These are phyloP conservation scores for Pythium rishiriense DNA, from an alignment of 352 stramenopile genomes.

Conservation along the genomic window DNA sequence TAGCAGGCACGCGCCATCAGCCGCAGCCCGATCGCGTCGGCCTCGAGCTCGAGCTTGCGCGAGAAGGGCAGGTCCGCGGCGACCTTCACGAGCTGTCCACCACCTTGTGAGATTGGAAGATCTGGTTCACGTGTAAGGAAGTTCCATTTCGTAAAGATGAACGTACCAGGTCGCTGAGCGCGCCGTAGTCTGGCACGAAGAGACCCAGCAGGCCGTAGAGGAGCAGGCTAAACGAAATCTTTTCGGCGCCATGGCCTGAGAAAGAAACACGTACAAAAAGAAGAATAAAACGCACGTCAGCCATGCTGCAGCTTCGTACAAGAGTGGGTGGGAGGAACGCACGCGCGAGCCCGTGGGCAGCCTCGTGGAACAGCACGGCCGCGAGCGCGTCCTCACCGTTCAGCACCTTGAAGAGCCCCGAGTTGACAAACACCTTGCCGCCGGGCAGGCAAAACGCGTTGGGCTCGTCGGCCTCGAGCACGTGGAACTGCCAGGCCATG, in stretches of 20 bases:
- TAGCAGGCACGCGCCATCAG: slow-evolving; percentile 42
- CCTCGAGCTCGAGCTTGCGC: slow-evolving; percentile 35
- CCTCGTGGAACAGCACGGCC: slow-evolving; percentile 73
- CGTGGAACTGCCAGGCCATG: slow-evolving; percentile 78
- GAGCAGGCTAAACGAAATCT: slow-evolving; percentile 65
- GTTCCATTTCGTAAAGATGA: background rate
- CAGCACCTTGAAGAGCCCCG: slow-evolving; percentile 70
- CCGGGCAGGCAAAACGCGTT: slow-evolving; percentile 78
- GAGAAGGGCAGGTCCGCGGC: slow-evolving; percentile 37
- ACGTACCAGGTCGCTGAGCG: slow-evolving; percentile 57
- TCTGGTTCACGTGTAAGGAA: too few species aligned
- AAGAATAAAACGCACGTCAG: too few species aligned
- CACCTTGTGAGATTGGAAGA: background rate
- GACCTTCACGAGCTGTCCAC: slow-evolving; percentile 29
- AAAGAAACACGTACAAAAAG: too few species aligned
- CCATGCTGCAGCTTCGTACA: too few species aligned
- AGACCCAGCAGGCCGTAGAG: slow-evolving; percentile 55
- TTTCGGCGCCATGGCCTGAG: slow-evolving; percentile 66
- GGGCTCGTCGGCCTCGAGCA: slow-evolving; percentile 62
- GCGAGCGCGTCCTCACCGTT: slow-evolving; percentile 61
- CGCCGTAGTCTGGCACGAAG: slow-evolving; percentile 51
- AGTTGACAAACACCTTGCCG: slow-evolving; percentile 76
- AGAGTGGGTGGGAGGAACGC: too few species aligned
- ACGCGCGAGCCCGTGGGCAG: slow-evolving; percentile 67
- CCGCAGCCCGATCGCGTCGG: slow-evolving; percentile 34